A percentile compares a stretch with the other conserved stretches of the same genome.
Conservation (phyloP, 2,329 filamentous ascomycete species). For the Colletotrichum truncatum region DNA sequence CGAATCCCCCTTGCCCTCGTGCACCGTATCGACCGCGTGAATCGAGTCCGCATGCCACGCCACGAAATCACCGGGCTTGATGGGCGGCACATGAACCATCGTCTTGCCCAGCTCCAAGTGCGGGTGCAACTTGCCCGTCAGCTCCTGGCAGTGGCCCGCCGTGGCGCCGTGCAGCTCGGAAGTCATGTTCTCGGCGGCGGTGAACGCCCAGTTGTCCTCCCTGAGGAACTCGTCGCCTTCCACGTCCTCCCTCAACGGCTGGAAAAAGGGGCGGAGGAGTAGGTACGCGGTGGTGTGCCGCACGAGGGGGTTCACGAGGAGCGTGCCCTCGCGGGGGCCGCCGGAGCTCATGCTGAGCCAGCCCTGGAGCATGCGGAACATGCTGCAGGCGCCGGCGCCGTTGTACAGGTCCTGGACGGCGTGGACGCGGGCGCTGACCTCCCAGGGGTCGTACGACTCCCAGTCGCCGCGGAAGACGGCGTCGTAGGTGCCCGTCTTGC, state of each 20-base stretch:
- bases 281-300: constrained; percentile 81
- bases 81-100: constrained; percentile 77
- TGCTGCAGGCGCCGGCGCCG: constrained; percentile 82
- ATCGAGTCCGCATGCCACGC: constrained; percentile 87
- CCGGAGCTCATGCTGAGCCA: constrained; percentile 85
- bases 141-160: constrained; percentile 76
- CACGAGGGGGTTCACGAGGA: constrained; percentile 83
- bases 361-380: constrained; percentile 90
- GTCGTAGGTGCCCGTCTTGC: constrained; percentile 74
- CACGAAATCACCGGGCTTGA: constrained; percentile 79
- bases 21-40: constrained; percentile 84
- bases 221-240: constrained; percentile 51
- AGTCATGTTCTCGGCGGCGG: constrained; percentile 53
- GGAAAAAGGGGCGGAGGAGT: constrained; percentile 86
- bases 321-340: constrained; percentile 78
- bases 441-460: constrained; percentile 87
- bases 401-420: constrained; percentile 81
- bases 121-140: constrained; percentile 71
- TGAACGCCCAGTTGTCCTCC: constrained; percentile 68
- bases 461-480: constrained; percentile 77
- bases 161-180: constrained; percentile 74
- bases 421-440: constrained; percentile 73
- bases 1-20: constrained; percentile 76
- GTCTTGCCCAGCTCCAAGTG: constrained; percentile 72
- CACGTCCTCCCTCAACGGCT: constrained; percentile 41